Base-by-base conservation (phyloP, 2,329 filamentous ascomycete genomes). In the Diaporthe nobilis region DNA sequence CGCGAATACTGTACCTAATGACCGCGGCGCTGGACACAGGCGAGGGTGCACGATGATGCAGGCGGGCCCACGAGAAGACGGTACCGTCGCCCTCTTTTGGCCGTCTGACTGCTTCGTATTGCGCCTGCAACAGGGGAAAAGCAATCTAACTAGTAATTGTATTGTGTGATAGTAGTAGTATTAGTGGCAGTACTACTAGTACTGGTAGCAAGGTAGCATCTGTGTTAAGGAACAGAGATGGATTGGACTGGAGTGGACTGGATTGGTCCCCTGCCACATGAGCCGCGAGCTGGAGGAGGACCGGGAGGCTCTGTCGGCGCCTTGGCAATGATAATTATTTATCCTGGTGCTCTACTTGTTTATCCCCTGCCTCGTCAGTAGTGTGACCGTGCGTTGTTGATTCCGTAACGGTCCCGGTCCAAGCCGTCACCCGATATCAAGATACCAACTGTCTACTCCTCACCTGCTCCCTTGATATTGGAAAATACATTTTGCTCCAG, bases 161-260 rank as follows among this genome's bases (percentile, higher is more conserved):
- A 65, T 65, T 73, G 58, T 57, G 58, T 65, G 71, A 73, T 65
- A 47, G n/a, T 65, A 65, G 71, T 55, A 34, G 12, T 53, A n/a
- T 20, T 63, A 53, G 31, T 28, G 31, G 37, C 39, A 37, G 42
- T 37, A 49, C 20, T 72, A 7, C 17, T 34, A 22, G 22, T 39
- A 51, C 20, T 60, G 10, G 22, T 49, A 47, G 61, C 55, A 42
- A 34, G 28, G n/a, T 42, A 70, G 65, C 49, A 39, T 42, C n/a
- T 70, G 31, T 55, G 3, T 51, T 17, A 25, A 28, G 65, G 22
- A 22, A 70, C 49, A 55, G 49, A 70, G 49, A 55, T 28, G 65
- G 25, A 25, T 25, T 28, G 28, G 15, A 42, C 22, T 9, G 47
- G 49, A 68, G 13, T 53, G 31, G 13, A 20, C 13, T 25, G 28